A percentile compares a stretch with the other conserved stretches of the same genome.
These are phyloP conservation scores for Coemansia reversa DNA, from an alignment of 192 early-diverging fungal species.

Conservation along the genomic window DNA sequence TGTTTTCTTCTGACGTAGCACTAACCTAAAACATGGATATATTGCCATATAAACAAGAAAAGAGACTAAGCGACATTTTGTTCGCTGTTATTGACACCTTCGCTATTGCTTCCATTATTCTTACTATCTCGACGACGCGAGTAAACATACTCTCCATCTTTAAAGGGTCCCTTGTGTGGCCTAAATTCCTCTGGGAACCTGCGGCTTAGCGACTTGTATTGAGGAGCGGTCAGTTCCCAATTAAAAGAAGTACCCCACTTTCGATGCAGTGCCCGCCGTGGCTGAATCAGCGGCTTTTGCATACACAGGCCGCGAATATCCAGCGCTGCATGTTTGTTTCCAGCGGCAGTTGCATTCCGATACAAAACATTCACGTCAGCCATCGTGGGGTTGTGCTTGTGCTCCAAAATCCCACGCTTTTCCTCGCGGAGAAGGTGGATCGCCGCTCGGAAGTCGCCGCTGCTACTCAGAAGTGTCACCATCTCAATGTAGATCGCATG, in stretches of 20 bases:
- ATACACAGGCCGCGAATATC: slow-evolving; percentile 57
- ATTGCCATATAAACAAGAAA: too few species aligned
- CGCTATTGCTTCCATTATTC: background rate
- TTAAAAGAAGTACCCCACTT: slow-evolving; percentile 61
- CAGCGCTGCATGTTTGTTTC: slow-evolving; percentile 51
- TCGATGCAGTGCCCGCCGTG: slow-evolving; percentile 47
- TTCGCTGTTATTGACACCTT: background rate
- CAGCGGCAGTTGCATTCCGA: slow-evolving; percentile 54
- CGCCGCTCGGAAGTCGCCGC: slow-evolving; percentile 52
- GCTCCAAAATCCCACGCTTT: slow-evolving; percentile 38
- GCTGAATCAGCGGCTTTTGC: slow-evolving; percentile 40
- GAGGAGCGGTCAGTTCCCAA: slow-evolving; percentile 50
- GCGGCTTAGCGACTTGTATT: slow-evolving; percentile 42
- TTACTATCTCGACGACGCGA: background rate
- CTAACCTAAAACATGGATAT: too few species aligned
- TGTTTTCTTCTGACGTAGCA: background rate
- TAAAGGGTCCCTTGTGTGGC: slow-evolving; percentile 36
- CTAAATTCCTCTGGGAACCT: slow-evolving; percentile 48
- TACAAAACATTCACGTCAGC: slow-evolving; percentile 54
- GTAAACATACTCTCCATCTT: slow-evolving; percentile 40
- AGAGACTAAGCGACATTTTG: background rate
- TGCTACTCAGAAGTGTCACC: slow-evolving; percentile 65
- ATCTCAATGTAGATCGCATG: slow-evolving; percentile 60
- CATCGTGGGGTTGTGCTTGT: slow-evolving; percentile 46
- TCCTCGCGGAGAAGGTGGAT: slow-evolving; percentile 55